These are phyloP conservation scores for Chenopodium formosanum DNA, from an alignment of 148 eudicot genomes.

Conservation along the genomic window DNA sequence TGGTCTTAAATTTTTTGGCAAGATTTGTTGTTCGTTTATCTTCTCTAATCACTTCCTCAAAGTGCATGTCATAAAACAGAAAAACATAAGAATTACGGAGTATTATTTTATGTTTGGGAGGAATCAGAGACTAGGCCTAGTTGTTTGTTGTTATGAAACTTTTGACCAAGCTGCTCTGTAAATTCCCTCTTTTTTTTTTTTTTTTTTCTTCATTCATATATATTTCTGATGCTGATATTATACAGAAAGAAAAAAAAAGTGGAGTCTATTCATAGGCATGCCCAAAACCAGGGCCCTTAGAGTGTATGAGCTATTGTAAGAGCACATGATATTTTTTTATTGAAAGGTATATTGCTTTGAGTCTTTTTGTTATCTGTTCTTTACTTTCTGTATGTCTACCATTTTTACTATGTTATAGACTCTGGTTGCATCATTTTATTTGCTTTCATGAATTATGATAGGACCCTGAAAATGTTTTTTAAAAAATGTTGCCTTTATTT, in stretches of 20 bases:
- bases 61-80: too few relatives aligned
- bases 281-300: constrained; percentile 11
- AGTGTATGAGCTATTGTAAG: not conserved
- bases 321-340: not conserved
- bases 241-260: not conserved
- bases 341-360: constrained; percentile 17
- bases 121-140: constrained; percentile 4
- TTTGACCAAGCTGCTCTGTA: constrained; percentile 32
- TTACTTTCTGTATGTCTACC: constrained; percentile 11
- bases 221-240: not conserved
- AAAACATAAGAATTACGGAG: too few relatives aligned
- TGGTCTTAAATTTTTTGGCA: too few relatives aligned
- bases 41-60: too few relatives aligned
- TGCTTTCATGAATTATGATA: not conserved
- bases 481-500: too few relatives aligned
- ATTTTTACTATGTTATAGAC: constrained; percentile 2
- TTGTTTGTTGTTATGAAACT: constrained; percentile 9
- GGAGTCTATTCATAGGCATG: constrained; percentile 27
- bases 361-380: not conserved
- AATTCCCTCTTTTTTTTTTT: not conserved
- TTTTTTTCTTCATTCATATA: not conserved
- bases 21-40: too few relatives aligned
- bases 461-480: not conserved
- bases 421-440: not conserved
- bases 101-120: not conserved